A percentile compares a stretch with the other conserved stretches of the same genome.
Evolutionary conservation across 2,329 filamentous ascomycete genomes (phyloP).

Genomic region (Tolypocladium ovalisporum): DNA sequence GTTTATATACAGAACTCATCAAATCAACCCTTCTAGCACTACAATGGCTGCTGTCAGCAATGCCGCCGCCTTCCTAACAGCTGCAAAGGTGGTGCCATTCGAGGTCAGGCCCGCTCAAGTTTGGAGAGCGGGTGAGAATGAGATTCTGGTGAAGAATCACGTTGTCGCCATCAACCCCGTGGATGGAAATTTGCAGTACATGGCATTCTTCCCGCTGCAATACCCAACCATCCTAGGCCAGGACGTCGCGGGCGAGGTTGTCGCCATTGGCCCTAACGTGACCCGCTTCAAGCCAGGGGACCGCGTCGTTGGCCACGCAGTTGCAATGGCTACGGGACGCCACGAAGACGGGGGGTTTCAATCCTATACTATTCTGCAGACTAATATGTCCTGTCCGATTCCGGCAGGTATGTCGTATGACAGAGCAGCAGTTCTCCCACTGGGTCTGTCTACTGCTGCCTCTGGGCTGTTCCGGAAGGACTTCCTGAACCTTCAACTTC

Average conservation of each 20-base stretch:
- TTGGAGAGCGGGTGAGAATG: constrained; percentile 1
- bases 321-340: constrained; percentile 19
- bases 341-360: constrained; percentile 9
- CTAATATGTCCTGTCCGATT: constrained; percentile 8
- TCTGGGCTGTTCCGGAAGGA: constrained; percentile 11
- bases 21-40: not conserved
- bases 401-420: constrained; percentile 9
- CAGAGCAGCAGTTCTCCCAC: constrained; percentile 10
- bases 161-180: constrained; percentile 21
- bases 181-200: constrained; percentile 13
- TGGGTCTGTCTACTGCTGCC: constrained; percentile 10
- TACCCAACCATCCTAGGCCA: constrained; percentile 20
- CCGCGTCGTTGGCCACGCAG: constrained; percentile 11
- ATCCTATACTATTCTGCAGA: constrained; percentile 6
- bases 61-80: not conserved
- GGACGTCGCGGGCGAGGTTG: constrained; percentile 21
- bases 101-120: not conserved
- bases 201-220: constrained; percentile 8
- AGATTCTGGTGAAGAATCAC: constrained; percentile 16
- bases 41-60: not conserved
- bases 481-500: constrained; percentile 9
- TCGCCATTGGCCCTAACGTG: constrained; percentile 15
- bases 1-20: not conserved
- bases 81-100: not conserved
- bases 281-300: constrained; percentile 11